These are phyloP conservation scores for Schizophyllum amplum DNA, from an alignment of 1,284 basidiomycete species.

Conservation along the genomic window DNA sequence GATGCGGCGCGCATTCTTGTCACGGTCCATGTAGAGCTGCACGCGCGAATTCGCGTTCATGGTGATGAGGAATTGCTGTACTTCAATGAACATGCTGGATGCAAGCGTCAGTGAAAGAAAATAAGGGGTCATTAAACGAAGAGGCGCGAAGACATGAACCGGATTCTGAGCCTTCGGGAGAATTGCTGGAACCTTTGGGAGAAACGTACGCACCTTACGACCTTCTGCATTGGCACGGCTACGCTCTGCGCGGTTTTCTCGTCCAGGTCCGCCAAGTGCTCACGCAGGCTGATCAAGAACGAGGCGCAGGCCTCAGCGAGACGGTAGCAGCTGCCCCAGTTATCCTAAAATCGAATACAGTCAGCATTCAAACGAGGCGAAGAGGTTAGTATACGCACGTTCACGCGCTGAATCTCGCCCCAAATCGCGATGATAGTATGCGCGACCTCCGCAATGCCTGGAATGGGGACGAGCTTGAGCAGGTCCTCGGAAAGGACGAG, in stretches of 20 bases:
- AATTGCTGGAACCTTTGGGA: too few species aligned
- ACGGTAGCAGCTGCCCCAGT: neutral
- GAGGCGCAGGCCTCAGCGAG: too few species aligned
- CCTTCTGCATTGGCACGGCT: too few species aligned
- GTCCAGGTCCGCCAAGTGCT: too few species aligned
- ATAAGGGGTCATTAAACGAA: too few species aligned
- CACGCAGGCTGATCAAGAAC: too few species aligned
- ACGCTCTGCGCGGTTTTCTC: too few species aligned
- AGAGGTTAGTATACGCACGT: neutral
- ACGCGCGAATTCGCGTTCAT: neutral
- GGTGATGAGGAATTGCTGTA: neutral
- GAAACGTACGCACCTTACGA: too few species aligned
- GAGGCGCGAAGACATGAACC: too few species aligned
- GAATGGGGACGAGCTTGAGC: neutral
- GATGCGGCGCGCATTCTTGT: neutral
- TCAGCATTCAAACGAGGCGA: neutral
- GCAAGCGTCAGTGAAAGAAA: too few species aligned
- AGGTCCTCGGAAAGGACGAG: neutral
- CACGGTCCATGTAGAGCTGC: neutral
- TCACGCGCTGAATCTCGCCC: neutral
- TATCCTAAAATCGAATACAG: neutral
- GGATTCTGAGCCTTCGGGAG: too few species aligned
- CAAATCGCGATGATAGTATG: neutral
- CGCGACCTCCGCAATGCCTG: neutral
- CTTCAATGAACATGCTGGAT: neutral